Conservation (phyloP, 805 yeast species). For the Saccharomycopsis fibuligera region DNA sequence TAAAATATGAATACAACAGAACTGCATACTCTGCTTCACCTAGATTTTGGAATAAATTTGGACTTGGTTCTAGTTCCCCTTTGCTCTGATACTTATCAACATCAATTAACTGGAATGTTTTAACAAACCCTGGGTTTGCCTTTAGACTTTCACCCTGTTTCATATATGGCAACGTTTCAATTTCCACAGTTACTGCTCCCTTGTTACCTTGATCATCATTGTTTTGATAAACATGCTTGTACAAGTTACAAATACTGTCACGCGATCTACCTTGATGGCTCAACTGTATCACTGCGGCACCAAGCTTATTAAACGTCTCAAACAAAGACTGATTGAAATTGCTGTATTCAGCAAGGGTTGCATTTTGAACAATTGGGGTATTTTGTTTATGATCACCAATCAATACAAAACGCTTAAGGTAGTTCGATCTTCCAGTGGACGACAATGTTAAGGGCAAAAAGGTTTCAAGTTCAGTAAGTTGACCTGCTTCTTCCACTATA, state of each 20-base stretch:
- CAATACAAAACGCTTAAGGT: slow-evolving; percentile 3
- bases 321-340: slow-evolving; percentile 26
- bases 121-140: slow-evolving; percentile 35
- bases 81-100: slow-evolving; percentile 27
- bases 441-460: slow-evolving; percentile 25
- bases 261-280: slow-evolving; percentile 23
- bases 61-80: slow-evolving; percentile 26
- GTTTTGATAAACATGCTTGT: slow-evolving; percentile 1
- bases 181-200: background rate
- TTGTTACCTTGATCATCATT: no score
- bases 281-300: slow-evolving; percentile 23
- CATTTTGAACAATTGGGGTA: slow-evolving; percentile 24
- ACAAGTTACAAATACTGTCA: background rate
- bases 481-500: slow-evolving; percentile 30
- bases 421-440: background rate
- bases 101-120: slow-evolving; percentile 31
- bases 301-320: slow-evolving; percentile 24
- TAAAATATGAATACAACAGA: slow-evolving; percentile 40
- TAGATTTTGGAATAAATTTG: slow-evolving; percentile 30
- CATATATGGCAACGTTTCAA: background rate
- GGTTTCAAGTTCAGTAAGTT: slow-evolving; percentile 28
- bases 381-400: slow-evolving; percentile 25
- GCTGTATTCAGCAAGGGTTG: slow-evolving; percentile 20
- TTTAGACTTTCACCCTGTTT: background rate
- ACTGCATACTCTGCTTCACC: slow-evolving; percentile 44